A percentile compares a stretch with the other conserved stretches of the same genome.
Conservation (phyloP, 1,284 basidiomycete genomes). For the Rhodotorula sp. region DNA sequence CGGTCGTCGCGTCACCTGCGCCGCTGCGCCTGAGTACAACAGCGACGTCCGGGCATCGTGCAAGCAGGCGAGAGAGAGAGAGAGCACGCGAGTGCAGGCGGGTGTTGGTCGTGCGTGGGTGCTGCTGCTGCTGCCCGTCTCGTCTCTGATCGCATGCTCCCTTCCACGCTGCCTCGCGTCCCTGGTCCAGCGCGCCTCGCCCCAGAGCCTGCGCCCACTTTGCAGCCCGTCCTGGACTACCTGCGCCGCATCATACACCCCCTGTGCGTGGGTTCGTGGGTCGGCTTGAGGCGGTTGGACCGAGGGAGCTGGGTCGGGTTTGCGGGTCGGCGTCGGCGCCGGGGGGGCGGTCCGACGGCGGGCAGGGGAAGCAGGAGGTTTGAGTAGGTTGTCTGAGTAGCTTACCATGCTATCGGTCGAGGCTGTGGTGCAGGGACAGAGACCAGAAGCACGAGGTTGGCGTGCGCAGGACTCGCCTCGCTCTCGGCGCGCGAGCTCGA, state of each 20-base stretch:
- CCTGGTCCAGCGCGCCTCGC: not conserved
- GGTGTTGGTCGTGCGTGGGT: not conserved
- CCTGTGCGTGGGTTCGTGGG: too few species aligned
- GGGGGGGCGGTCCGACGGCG: not conserved
- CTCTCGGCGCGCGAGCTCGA: too few species aligned
- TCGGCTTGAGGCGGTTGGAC: too few species aligned
- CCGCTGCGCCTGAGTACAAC: too few species aligned
- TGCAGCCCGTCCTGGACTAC: too few species aligned
- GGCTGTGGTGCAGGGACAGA: slow-evolving; percentile 24
- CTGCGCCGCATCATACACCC: too few species aligned
- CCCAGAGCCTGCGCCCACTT: too few species aligned
- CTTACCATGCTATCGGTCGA: slow-evolving; percentile 29
- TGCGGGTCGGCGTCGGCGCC: not conserved
- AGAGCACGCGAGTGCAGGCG: too few species aligned
- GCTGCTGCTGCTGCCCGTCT: slow-evolving; percentile 5
- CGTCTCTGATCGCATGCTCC: not conserved
- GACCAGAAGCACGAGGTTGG: not conserved
- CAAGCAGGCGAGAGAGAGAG: too few species aligned
- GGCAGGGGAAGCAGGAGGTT: not conserved
- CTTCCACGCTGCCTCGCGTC: not conserved
- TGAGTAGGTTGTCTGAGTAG: not conserved
- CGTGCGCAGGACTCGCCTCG: not conserved
- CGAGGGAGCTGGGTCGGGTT: too few species aligned
- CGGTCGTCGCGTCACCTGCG: too few species aligned
- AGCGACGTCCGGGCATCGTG: too few species aligned